A percentile compares a stretch with the other conserved stretches of the same genome.
Conservation (phyloP, 75 land plant species). For the Sequoia sempervirens region DNA sequence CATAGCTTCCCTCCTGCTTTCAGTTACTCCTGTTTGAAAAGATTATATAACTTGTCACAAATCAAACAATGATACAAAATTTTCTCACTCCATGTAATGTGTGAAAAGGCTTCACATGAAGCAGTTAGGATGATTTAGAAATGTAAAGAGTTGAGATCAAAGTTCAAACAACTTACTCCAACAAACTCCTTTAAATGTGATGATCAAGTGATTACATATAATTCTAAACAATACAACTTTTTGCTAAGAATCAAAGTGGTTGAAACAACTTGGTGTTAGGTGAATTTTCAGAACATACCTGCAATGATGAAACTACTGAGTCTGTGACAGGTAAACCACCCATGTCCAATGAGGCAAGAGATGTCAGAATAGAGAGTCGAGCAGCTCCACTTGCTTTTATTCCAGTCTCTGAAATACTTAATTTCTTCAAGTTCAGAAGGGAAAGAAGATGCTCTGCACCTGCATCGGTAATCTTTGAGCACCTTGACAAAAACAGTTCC, state of each 20-base stretch:
- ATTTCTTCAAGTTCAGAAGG: conserved; percentile 47
- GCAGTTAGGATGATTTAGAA: too few relatives aligned
- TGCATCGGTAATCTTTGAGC: conserved; percentile 70
- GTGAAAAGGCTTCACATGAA: background rate
- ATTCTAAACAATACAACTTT: background rate
- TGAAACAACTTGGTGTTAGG: background rate
- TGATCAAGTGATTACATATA: background rate
- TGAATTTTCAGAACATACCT: conserved; percentile 31
- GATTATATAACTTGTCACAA: background rate
- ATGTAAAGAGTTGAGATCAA: too few relatives aligned
- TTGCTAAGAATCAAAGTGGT: background rate
- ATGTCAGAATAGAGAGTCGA: conserved; percentile 42
- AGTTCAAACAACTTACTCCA: too few relatives aligned
- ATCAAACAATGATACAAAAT: background rate
- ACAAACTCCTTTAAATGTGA: background rate
- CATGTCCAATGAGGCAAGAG: conserved; percentile 57
- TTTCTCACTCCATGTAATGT: background rate
- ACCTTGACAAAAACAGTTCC: conserved; percentile 70
- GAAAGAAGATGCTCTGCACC: conserved; percentile 62
- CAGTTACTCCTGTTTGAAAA: background rate
- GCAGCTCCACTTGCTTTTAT: conserved; percentile 55
- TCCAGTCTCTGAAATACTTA: conserved; percentile 71
- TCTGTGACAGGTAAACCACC: conserved; percentile 91
- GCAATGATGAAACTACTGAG: conserved; percentile 52
- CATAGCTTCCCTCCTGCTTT: background rate